Conservation (phyloP, 306 rosid genomes). For the Fragaria ananassa region DNA sequence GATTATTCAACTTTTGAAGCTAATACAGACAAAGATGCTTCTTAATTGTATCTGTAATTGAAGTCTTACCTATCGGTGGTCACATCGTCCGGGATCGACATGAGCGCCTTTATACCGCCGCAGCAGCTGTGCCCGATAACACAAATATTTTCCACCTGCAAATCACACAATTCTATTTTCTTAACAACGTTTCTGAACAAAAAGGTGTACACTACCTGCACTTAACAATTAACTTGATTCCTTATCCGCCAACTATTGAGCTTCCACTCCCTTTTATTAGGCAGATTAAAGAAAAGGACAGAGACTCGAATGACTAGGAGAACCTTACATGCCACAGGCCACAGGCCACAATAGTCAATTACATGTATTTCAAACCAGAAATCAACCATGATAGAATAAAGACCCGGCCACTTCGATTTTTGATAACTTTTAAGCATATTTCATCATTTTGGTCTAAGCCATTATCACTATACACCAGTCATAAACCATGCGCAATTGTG, state of each 20-base stretch:
- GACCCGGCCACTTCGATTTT: neutral
- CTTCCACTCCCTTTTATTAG: neutral
- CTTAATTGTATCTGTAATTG: neutral
- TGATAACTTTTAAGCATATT: neutral
- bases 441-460: neutral
- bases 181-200: neutral
- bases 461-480: neutral
- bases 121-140: slow-evolving; percentile 96
- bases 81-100: slow-evolving; percentile 92
- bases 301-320: neutral
- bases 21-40: neutral
- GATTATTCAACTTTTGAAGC: neutral
- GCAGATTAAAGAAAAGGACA: neutral
- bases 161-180: neutral
- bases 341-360: neutral
- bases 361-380: neutral
- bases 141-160: slow-evolving; percentile 87
- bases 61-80: slow-evolving; percentile 54
- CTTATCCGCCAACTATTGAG: neutral
- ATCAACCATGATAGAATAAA: neutral
- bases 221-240: neutral
- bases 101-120: slow-evolving; percentile 95
- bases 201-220: neutral
- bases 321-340: neutral
- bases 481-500: neutral